phyloP scores from a whole-genome alignment of 2,329 filamentous ascomycete genomes.

The Camillea tinctor region DNA sequence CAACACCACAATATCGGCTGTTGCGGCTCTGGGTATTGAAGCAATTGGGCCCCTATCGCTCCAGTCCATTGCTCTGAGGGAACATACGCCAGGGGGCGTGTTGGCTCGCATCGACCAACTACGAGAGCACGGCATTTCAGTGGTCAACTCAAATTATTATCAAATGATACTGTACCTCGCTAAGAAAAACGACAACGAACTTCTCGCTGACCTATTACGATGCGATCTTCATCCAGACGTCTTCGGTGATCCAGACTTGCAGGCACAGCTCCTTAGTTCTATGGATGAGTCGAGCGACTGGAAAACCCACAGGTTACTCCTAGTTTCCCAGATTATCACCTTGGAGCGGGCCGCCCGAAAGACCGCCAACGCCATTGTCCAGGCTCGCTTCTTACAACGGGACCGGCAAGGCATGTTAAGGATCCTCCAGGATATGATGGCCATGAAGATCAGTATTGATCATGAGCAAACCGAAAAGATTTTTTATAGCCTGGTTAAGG shows the following conservation, averaged over 20 bases:
- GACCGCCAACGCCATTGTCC: constrained; percentile 36
- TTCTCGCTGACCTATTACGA: constrained; percentile 45
- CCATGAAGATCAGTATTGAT: constrained; percentile 34
- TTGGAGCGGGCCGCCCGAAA: constrained; percentile 29
- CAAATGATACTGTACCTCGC: constrained; percentile 65
- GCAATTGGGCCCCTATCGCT: constrained; percentile 73
- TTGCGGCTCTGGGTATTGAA: constrained; percentile 70
- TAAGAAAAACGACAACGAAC: constrained; percentile 48
- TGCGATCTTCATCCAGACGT: constrained; percentile 56
- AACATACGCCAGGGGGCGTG: constrained; percentile 56
- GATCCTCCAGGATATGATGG: constrained; percentile 39
- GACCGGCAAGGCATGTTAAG: constrained; percentile 29
- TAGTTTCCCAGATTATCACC: constrained; percentile 41
- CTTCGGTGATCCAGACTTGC: constrained; percentile 46
- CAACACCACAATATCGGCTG: constrained; percentile 64
- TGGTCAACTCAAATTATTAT: constrained; percentile 64
- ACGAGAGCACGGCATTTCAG: constrained; percentile 58
- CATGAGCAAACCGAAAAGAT: constrained; percentile 29
- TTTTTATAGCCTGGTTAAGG: constrained; percentile 26
- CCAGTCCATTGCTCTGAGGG: constrained; percentile 72
- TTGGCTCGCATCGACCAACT: constrained; percentile 59
- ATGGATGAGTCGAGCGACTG: constrained; percentile 39
- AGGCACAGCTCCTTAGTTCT: constrained; percentile 38
- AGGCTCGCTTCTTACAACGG: constrained; percentile 27
- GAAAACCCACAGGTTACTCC: constrained; percentile 43